phyloP scores from a whole-genome alignment of 441 rosid genomes.

The Populus trichocarpa region DNA sequence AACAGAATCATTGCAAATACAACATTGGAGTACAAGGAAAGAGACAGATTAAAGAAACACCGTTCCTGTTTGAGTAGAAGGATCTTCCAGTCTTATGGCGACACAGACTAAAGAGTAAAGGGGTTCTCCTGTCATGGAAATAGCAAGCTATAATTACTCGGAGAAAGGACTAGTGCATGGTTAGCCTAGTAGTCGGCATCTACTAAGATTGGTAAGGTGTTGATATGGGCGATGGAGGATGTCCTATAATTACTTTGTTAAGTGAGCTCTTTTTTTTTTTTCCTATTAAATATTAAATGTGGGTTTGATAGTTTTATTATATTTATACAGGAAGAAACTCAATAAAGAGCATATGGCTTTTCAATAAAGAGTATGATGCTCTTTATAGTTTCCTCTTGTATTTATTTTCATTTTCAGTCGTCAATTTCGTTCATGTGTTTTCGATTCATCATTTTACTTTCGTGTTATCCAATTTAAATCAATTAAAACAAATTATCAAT shows the following conservation, averaged over 20 bases:
- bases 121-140: not conserved
- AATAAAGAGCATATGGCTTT: not conserved
- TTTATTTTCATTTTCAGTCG: not conserved
- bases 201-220: too few relatives aligned
- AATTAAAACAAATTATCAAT: too few relatives aligned
- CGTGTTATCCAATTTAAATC: not conserved
- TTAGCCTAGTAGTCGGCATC: not conserved
- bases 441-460: not conserved
- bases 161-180: not conserved
- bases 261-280: too few relatives aligned
- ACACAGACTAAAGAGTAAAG: not conserved
- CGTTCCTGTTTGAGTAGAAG: not conserved
- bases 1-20: not conserved
- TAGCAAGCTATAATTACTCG: not conserved
- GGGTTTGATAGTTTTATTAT: not conserved
- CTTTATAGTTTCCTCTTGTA: not conserved
- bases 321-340: not conserved
- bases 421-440: not conserved
- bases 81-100: not conserved
- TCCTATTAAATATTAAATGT: not conserved
- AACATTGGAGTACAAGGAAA: not conserved
- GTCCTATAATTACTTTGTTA: too few relatives aligned
- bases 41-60: not conserved
- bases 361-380: not conserved
- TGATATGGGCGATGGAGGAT: too few relatives aligned